Base-by-base conservation (phyloP, 345 rosid genomes). In the Populus simonii region DNA sequence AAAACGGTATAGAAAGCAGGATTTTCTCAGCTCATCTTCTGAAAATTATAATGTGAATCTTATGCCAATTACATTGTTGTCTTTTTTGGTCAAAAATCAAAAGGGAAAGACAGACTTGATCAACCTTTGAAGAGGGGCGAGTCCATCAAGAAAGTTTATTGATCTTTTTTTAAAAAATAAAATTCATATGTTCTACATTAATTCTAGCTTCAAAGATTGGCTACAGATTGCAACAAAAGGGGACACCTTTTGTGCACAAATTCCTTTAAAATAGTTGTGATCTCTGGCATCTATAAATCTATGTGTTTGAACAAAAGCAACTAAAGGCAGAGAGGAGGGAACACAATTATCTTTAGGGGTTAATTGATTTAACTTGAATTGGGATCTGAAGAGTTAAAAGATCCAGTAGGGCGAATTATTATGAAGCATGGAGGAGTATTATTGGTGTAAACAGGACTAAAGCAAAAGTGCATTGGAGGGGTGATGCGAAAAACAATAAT, bases 381-480 rank as follows among this genome's bases (percentile, higher is more conserved):
- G 59, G 38, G 65, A 25, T 43, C 68, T 73, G 38, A 22, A 41
- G 13, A 59, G 35, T 36, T 33, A 16, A 65, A 53, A 74, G 78
- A 23, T 5, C 22, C 22, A 17, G 70, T 22, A 55, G 61, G 49
- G 68, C 25, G 49, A 73, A 77, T 43, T 43, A 43, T 43, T 59
- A 31, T 35, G 38, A 55, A 66, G 59, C 76, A 39, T 55, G n/a
- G 6, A 25, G 57, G 59, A 23, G 20, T 27, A 20, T 75, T 63
- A 39, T n/a, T 57, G 62, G 62, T n/a, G 62, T 57, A n/a, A 53
- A 57, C 62, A 8, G n/a, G 27, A n/a, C 62, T n/a, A 79, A 79
- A 79, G 82, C 63, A 71, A 78, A 70, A 78, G 77, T 25, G 35
- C 55, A 27, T 68, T 67, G 45, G 49, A 66, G 73, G 79, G 76